Conservation (phyloP, 1,139 yeast genomes). For the Saccharomyces hybrid region DNA sequence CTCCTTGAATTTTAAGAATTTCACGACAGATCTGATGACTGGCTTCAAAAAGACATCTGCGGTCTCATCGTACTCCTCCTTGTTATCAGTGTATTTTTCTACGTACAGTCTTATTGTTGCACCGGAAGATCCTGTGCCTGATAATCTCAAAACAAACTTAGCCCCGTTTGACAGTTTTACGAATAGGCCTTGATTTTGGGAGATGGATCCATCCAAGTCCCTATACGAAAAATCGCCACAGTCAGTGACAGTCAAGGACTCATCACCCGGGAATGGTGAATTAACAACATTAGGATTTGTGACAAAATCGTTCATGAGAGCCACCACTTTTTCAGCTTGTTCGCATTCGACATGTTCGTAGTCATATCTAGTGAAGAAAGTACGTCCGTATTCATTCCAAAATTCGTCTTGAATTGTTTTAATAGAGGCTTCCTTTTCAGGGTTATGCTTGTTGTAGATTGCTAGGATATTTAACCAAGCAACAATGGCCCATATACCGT, state of each 20-base stretch:
- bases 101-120: slow-evolving; percentile 92
- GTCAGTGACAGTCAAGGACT: slow-evolving; percentile 50
- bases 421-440: no score
- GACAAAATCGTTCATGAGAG: slow-evolving; percentile 45
- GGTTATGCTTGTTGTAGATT: no score
- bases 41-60: slow-evolving; percentile 66
- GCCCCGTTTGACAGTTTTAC: slow-evolving; percentile 77
- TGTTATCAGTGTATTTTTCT: slow-evolving; percentile 71
- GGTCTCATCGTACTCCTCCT: slow-evolving; percentile 39
- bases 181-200: slow-evolving; percentile 85
- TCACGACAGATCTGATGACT: slow-evolving; percentile 57
- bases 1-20: slow-evolving; percentile 64
- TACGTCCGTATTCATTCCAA: no score
- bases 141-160: slow-evolving; percentile 81
- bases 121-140: slow-evolving; percentile 98
- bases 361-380: no score
- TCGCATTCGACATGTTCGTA: slow-evolving; percentile 29
- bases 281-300: slow-evolving; percentile 40
- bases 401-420: no score
- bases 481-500: no score
- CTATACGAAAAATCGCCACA: slow-evolving; percentile 90
- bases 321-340: slow-evolving; percentile 67
- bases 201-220: slow-evolving; percentile 88
- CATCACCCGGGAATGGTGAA: slow-evolving; percentile 34
- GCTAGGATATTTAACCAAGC: no score